A percentile compares a stretch with the other conserved stretches of the same genome.
phyloP scores from a whole-genome alignment of 768 basidiomycete species.

The Chiua virens region DNA sequence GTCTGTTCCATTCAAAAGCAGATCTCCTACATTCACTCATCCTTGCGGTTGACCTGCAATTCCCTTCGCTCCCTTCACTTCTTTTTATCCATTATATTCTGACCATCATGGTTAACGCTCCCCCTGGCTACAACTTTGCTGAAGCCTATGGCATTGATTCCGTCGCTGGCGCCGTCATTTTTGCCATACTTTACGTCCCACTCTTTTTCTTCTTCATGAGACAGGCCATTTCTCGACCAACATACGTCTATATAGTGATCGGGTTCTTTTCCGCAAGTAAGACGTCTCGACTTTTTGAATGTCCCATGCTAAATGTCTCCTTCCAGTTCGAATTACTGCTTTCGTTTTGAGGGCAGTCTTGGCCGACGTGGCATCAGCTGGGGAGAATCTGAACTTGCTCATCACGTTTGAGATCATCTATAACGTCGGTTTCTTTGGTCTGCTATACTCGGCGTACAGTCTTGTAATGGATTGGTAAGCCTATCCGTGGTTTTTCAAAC shows the following conservation, averaged over 20 bases:
- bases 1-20: conserved; percentile 15
- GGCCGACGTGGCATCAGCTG: conserved; percentile 21
- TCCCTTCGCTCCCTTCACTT: neutral
- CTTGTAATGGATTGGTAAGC: conserved; percentile 34
- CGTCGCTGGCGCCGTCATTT: conserved; percentile 32
- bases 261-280: conserved; percentile 31
- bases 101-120: conserved; percentile 15
- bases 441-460: conserved; percentile 35
- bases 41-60: conserved; percentile 23
- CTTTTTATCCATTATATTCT: neutral
- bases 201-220: conserved; percentile 23
- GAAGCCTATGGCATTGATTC: conserved; percentile 28
- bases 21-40: neutral
- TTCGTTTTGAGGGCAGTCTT: conserved; percentile 31
- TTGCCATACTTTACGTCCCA: conserved; percentile 31
- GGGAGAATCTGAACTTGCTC: conserved; percentile 20
- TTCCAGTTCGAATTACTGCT: conserved; percentile 31
- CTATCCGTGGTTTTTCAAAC: neutral
- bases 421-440: conserved; percentile 36
- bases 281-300: neutral
- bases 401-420: conserved; percentile 34
- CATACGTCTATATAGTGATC: conserved; percentile 29
- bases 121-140: conserved; percentile 24
- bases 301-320: neutral
- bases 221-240: conserved; percentile 21